Conservation (phyloP, 805 yeast species). For the Saturnispora sanitii region DNA sequence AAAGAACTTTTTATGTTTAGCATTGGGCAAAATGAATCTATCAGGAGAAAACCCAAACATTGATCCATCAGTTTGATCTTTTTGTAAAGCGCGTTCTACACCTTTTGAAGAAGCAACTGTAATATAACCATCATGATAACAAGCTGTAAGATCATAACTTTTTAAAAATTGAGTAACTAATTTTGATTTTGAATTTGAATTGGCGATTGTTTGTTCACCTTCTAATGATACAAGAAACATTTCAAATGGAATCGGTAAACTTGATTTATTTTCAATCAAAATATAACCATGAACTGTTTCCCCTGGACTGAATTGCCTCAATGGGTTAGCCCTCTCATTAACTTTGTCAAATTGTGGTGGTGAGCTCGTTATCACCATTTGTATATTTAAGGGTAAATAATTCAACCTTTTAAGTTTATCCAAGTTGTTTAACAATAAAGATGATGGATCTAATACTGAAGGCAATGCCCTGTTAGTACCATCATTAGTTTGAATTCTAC, state of each 20-base stretch:
- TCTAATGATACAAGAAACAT: constrained; percentile 52
- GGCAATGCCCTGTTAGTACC: background rate
- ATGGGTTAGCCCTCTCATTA: constrained; percentile 24
- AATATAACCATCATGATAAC: constrained; percentile 34
- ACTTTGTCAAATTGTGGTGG: constrained; percentile 25
- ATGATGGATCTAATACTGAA: constrained; percentile 2
- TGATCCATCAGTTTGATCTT: constrained; percentile 21
- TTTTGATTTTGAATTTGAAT: constrained; percentile 6
- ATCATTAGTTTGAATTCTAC: background rate
- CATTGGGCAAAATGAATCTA: constrained; percentile 36
- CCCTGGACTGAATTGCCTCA: constrained; percentile 56
- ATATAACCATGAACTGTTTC: constrained; percentile 54
- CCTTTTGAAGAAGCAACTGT: constrained; percentile 8
- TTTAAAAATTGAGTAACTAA: constrained; percentile 30
- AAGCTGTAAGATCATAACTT: constrained; percentile 44
- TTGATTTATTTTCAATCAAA: constrained; percentile 32
- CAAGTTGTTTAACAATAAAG: constrained; percentile 22
- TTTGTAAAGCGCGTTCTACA: background rate
- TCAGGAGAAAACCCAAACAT: constrained; percentile 34
- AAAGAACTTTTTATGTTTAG: constrained; percentile 45
- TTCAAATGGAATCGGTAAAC: constrained; percentile 42
- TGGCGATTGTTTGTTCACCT: constrained; percentile 31
- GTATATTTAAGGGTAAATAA: constrained; percentile 20
- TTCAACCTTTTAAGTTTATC: constrained; percentile 17
- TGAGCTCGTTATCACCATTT: constrained; percentile 31